Evolutionary conservation across 2,329 filamentous ascomycete species (phyloP).

Genomic region (Paradendryphiella salina): DNA sequence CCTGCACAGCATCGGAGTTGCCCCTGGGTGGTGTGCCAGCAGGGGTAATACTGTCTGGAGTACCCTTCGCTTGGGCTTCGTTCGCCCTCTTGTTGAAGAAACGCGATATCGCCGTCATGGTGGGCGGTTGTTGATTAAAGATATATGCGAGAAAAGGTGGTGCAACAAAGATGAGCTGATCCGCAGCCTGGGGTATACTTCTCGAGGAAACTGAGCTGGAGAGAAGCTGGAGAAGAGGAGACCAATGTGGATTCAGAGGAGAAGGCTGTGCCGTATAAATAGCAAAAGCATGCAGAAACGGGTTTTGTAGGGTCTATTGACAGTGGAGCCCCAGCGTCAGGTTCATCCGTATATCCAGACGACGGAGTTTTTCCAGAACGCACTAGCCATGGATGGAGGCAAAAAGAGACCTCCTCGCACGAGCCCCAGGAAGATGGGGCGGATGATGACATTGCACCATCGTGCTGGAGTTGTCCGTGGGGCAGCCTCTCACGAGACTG

Average conservation of each 20-base stretch:
- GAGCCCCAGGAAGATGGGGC: conserved; percentile 25
- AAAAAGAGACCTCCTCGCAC: conserved; percentile 21
- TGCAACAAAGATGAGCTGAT: conserved; percentile 6
- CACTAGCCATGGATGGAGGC: conserved; percentile 12
- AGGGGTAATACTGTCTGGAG: conserved; percentile 30
- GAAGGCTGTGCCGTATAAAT: conserved; percentile 24
- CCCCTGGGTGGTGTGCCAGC: conserved; percentile 31
- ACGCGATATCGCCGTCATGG: conserved; percentile 23
- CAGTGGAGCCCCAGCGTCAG: conserved; percentile 31
- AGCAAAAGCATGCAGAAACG: conserved; percentile 22
- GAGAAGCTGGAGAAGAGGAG: conserved; percentile 23
- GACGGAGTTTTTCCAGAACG: conserved; percentile 20
- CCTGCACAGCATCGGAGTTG: conserved; percentile 20
- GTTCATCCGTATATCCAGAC: conserved; percentile 18
- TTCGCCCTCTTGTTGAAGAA: conserved; percentile 26
- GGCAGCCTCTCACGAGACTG: conserved; percentile 14
- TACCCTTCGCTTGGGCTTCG: conserved; percentile 30
- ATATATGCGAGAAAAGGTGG: not conserved
- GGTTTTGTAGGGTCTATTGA: conserved; percentile 16
- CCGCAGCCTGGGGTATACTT: conserved; percentile 9
- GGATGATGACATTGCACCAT: conserved; percentile 27
- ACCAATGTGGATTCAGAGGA: conserved; percentile 26
- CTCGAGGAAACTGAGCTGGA: conserved; percentile 15
- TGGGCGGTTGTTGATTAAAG: conserved; percentile 5
- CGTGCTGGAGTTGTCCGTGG: conserved; percentile 11